Percentiles rank a stretch among this genome's conserved stretches.
Conservation (phyloP, 352 stramenopile genomes). For the Globisporangium iwayamae region DNA sequence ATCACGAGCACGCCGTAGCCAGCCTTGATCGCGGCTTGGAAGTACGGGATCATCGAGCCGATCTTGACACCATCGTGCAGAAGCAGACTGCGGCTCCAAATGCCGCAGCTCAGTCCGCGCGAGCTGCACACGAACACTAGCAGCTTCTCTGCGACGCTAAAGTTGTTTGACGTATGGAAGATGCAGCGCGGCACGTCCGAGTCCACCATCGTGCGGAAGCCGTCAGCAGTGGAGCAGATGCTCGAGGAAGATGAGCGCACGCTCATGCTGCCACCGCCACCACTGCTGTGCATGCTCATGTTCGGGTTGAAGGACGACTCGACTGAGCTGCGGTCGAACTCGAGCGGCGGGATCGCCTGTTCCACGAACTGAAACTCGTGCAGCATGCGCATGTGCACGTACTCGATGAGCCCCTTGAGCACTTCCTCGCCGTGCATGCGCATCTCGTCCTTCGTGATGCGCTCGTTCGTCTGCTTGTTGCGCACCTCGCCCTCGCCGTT, state of each 20-base stretch:
- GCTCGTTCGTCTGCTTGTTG: slow-evolving; percentile 34
- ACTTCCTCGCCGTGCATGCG: slow-evolving; percentile 67
- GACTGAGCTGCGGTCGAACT: slow-evolving; percentile 49
- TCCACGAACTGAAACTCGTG: slow-evolving; percentile 77
- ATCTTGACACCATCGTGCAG: slow-evolving; percentile 85
- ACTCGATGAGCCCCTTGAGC: slow-evolving; percentile 59
- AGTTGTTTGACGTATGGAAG: slow-evolving; percentile 81
- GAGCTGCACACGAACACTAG: slow-evolving; percentile 84
- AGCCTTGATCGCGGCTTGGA: slow-evolving; percentile 61
- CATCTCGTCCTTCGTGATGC: slow-evolving; percentile 74
- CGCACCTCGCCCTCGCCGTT: slow-evolving; percentile 54
- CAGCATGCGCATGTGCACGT: slow-evolving; percentile 78
- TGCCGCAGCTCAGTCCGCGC: slow-evolving; percentile 73
- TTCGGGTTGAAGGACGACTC: slow-evolving; percentile 43
- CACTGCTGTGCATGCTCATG: slow-evolving; percentile 28
- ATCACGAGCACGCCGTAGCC: slow-evolving; percentile 87
- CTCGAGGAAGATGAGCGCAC: slow-evolving; percentile 74
- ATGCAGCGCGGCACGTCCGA: slow-evolving; percentile 74
- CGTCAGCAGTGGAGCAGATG: slow-evolving; percentile 78
- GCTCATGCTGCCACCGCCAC: slow-evolving; percentile 16
- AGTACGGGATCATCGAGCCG: slow-evolving; percentile 88
- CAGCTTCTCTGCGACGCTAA: slow-evolving; percentile 67
- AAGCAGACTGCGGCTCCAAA: slow-evolving; percentile 84
- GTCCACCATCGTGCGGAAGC: slow-evolving; percentile 81
- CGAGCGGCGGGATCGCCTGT: slow-evolving; percentile 72